Base-by-base conservation (phyloP, 345 rosid species). In the Erysimum cheiranthoides region DNA sequence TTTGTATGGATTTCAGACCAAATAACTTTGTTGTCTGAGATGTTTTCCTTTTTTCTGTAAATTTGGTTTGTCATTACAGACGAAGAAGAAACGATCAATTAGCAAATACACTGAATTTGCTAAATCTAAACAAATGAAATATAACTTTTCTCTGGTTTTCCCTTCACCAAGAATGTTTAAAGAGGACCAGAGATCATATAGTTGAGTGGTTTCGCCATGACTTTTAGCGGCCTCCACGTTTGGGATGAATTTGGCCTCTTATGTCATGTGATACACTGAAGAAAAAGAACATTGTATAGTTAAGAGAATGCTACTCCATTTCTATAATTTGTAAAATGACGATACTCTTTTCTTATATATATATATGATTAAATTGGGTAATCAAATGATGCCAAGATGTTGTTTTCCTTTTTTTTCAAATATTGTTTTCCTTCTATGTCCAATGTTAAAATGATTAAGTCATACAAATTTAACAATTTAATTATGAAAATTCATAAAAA, bases 1-100 rank as follows among this genome's bases (percentile, higher is more conserved):
- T 10, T 39, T 66, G 71, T 52, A 13, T 52, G 61, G 38, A 68
- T 68, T 18, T 17, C 56, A 28, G 28, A 28, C 62, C 52, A 39
- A 28, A 68, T 39, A 53, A 68, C 7, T 54, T 4, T 69, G 52
- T 50, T 53, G 63, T 39, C 62, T 16, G 17, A 27, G 39, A 38
- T 36, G 13, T 18, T 36, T 25, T 6, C 0, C 0, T 1, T 18
- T 31, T 31, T 32, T 21, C 9, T 32, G 45, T 18, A 50, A 18
- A 51, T 14, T 14, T 5, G 28, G 12, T 30, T 11, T 8, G 31
- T 66, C 18, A 47, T 51, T 36, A 36, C 35, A 67, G 47, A 25
- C 71, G 36, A 51, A 65, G 45, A 66, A 50, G 14, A 11, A 60
- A 36, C 25, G 7, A 52, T 14, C 12, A 21, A 21, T 21, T 21